Base-by-base conservation (phyloP, 73 alveolate species). In the Paramecium sonneborni region DNA sequence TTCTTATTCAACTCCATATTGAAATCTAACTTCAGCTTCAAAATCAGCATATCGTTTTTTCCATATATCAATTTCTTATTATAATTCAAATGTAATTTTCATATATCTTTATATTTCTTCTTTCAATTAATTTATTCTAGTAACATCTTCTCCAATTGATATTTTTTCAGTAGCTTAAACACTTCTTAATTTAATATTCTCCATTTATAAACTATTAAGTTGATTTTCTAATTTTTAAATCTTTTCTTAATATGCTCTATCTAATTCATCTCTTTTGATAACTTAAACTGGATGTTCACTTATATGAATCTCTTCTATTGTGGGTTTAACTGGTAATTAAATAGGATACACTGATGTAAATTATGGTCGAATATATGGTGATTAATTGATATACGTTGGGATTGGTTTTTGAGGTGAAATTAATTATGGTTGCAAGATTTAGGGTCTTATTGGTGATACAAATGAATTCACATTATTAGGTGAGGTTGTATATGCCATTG, bases 1-100 rank as follows among this genome's bases (percentile, higher is more conserved):
- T 62, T 79, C 90, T 26, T 30, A 12, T 79, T 79, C 90, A 12
- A 79, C 55, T 43, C 90, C 90, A 79, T 79, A 79, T 44, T 39
- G 3, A 23, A 79, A 46, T 46, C 55, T 30, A 8, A 79, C 90
- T 44, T 79, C 44, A 24, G 90, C 69, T 43, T 79, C 90, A 43
- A 79, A 79, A 41, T 79, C 90, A 43, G 55, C 32, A 14, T 43
- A 79, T 46, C 55, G 39, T 46, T 79, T 43, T 23, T 46, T 79
- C 90, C 90, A 79, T 7, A 26, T 26, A 2, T 79, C 90, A 20
- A 79, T 46, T 34, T 79, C 90, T 44, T 39, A 41, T 79, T 79
- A 14, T 20, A 41, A 79, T 44, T 79, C 90, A 30, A 23, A 24
- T 1, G 39, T 24, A 11, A 79, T 79, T 44, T 44, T 79, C 30